Conservation (phyloP, 352 stramenopile species). For the Elongisporangium prolatum region DNA sequence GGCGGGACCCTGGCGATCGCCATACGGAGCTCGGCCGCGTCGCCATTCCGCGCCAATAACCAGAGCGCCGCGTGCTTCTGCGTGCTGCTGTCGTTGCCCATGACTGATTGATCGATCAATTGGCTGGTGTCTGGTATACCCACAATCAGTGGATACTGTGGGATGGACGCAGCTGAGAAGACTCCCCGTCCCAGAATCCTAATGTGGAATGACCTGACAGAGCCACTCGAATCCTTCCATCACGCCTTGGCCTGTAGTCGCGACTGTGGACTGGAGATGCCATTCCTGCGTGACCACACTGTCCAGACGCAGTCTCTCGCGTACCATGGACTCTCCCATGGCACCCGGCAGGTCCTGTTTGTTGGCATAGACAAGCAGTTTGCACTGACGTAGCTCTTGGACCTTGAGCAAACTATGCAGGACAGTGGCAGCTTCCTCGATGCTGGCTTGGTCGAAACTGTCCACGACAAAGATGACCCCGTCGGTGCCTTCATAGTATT, state of each 20-base stretch:
- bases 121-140: background rate
- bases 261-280: background rate
- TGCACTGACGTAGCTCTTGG: constrained; percentile 16
- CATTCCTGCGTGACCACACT: background rate
- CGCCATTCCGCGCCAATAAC: constrained; percentile 15
- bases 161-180: background rate
- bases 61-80: background rate
- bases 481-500: background rate
- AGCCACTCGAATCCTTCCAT: background rate
- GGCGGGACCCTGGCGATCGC: constrained; percentile 48
- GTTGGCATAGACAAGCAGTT: constrained; percentile 43
- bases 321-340: constrained; percentile 18
- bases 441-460: background rate
- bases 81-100: background rate
- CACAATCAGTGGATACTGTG: background rate
- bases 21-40: constrained; percentile 40
- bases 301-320: background rate
- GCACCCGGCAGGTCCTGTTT: constrained; percentile 39
- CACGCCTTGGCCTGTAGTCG: background rate
- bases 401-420: constrained; percentile 3
- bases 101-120: background rate
- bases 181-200: too few species aligned
- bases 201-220: background rate
- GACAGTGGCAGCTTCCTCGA: background rate
- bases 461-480: background rate